These are phyloP conservation scores for Phyllosticta capitalensis DNA, from an alignment of 2,329 filamentous ascomycete species.

Conservation along the genomic window DNA sequence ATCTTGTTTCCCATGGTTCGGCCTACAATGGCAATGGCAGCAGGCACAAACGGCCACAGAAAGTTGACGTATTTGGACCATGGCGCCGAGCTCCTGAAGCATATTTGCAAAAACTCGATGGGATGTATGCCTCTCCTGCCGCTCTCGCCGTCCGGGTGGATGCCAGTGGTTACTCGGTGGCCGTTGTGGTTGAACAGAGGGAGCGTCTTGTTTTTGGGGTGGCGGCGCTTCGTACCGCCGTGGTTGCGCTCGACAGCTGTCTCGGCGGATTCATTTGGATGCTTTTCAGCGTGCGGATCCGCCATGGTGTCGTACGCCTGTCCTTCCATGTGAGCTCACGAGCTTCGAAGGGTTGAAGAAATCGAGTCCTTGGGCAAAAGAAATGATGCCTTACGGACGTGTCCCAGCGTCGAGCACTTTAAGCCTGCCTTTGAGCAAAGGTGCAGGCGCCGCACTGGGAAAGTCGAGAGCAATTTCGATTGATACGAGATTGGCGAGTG, in stretches of 20 bases:
- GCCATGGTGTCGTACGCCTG: background rate
- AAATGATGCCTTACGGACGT: no score
- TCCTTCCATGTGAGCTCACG: background rate
- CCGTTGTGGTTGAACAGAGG: constrained; percentile 35
- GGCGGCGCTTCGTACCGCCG: constrained; percentile 4
- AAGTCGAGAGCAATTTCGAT: background rate
- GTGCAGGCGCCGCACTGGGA: background rate
- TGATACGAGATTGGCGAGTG: background rate
- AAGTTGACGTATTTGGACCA: constrained; percentile 58
- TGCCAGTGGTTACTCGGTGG: constrained; percentile 32
- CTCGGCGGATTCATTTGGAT: background rate
- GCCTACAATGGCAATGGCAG: constrained; percentile 54
- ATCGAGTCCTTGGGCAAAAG: no score
- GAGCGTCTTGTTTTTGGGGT: background rate
- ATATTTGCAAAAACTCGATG: constrained; percentile 52
- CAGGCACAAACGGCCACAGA: constrained; percentile 66
- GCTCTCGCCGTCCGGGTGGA: constrained; percentile 53
- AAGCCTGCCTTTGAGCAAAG: background rate
- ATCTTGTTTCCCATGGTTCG: background rate
- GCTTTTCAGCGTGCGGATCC: background rate
- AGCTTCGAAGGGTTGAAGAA: background rate
- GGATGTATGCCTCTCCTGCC: constrained; percentile 58
- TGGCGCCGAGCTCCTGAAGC: constrained; percentile 53
- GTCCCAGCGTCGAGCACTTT: background rate
- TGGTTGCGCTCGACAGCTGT: background rate